These are phyloP conservation scores for Emergomyces orientalis DNA, from an alignment of 2,329 filamentous ascomycete species.

Conservation along the genomic window DNA sequence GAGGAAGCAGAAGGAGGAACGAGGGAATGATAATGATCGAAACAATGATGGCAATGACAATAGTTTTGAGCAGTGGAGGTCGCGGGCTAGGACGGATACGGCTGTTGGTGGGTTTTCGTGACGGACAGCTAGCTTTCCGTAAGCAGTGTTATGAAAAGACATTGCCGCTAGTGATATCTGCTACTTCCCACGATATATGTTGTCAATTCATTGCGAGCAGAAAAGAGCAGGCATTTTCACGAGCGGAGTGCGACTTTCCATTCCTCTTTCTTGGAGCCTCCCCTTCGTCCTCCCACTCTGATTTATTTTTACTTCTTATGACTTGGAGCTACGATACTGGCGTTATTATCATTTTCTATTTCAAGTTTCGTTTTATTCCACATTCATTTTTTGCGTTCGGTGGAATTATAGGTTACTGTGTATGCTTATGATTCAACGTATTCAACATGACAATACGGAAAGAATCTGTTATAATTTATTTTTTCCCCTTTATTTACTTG, in stretches of 20 bases:
- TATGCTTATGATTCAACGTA: too few species aligned
- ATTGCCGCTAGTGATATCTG: not conserved
- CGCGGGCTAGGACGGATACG: constrained; percentile 26
- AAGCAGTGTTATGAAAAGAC: not conserved
- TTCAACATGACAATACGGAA: too few species aligned
- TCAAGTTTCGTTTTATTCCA: too few species aligned
- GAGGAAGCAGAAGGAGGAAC: constrained; percentile 26
- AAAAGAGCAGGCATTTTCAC: not conserved
- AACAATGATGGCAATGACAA: constrained; percentile 17
- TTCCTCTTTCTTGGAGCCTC: not conserved
- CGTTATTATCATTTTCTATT: too few species aligned
- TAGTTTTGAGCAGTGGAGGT: constrained; percentile 40
- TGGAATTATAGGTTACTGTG: too few species aligned
- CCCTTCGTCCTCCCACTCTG: too few species aligned
- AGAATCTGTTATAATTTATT: too few species aligned
- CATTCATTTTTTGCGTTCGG: too few species aligned
- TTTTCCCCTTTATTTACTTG: too few species aligned
- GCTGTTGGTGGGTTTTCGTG: constrained; percentile 18
- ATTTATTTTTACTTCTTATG: too few species aligned
- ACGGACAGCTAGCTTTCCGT: not conserved
- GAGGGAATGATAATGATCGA: constrained; percentile 18
- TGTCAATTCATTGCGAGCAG: not conserved
- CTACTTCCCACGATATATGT: not conserved
- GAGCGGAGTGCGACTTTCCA: not conserved
- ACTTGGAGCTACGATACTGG: too few species aligned